phyloP scores from a whole-genome alignment of 2,329 filamentous ascomycete genomes.

The Raffaelea albimanens region DNA sequence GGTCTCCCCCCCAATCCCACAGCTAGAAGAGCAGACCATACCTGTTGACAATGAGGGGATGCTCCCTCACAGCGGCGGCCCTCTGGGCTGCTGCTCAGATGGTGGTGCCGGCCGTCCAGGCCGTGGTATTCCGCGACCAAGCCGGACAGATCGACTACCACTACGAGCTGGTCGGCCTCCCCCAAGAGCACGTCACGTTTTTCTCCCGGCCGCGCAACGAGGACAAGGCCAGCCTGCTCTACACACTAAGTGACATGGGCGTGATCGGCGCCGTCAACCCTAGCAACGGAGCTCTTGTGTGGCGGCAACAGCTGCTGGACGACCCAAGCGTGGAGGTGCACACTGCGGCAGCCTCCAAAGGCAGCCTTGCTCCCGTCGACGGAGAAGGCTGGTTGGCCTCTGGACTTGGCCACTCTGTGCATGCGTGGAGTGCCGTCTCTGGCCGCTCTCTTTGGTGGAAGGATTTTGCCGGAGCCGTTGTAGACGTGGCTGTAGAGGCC shows the following conservation, averaged over 20 bases:
- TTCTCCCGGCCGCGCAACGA: conserved; percentile 79
- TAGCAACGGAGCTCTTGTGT: conserved; percentile 71
- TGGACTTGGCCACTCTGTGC: conserved; percentile 59
- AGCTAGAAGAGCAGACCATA: too few species aligned
- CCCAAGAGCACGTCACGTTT: conserved; percentile 77
- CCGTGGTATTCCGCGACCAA: conserved; percentile 71
- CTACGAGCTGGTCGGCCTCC: conserved; percentile 76
- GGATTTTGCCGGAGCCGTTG: conserved; percentile 46
- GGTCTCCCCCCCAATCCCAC: neutral
- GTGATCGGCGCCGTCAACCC: conserved; percentile 86
- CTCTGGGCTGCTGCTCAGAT: conserved; percentile 4
- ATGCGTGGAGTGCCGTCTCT: conserved; percentile 74
- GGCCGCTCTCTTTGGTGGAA: conserved; percentile 71
- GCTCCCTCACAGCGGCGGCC: neutral
- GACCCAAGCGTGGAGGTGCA: conserved; percentile 16
- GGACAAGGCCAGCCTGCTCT: conserved; percentile 81
- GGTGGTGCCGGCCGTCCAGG: conserved; percentile 40
- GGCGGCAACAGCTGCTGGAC: conserved; percentile 73
- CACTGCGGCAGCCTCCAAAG: conserved; percentile 20
- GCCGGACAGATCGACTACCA: conserved; percentile 90
- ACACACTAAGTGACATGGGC: conserved; percentile 77
- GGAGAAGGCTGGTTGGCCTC: conserved; percentile 70
- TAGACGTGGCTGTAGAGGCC: conserved; percentile 64
- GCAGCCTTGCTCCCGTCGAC: conserved; percentile 63
- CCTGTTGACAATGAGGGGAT: neutral